Evolutionary conservation across 106 monocot species (phyloP), one percentile per base, ranked within the genome.

Genomic region (Narthecium ossifragum): DNA sequence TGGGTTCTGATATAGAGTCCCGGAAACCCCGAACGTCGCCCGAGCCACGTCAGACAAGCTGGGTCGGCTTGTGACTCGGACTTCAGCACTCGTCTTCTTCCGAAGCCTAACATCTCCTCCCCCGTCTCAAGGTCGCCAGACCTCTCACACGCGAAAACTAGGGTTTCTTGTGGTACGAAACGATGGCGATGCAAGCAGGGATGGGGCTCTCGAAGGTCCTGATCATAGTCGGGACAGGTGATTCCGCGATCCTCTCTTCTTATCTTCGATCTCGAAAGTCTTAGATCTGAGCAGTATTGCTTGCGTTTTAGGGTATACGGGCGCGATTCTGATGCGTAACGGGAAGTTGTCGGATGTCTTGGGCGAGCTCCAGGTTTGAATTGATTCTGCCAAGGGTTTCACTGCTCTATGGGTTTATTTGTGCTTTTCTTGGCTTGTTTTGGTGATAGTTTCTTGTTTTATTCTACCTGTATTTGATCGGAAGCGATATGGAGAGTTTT

Each of bases 171-270:
- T 3, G 9, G 11, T 18, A 34, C 28, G 14, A 7, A 34, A n/a
- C 52, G 50, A 90, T 86, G 85, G 74, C 85, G 69, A 64, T 69
- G 79, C 85, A 85, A 13, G 74, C 59, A 12, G 80, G 83, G 27
- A 72, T 90, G 63, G 89, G 93, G 8, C 80, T 94, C 43, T 75
- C 80, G 54, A 82, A 74, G 57, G 63, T 76, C 55, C 13, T 75
- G 13, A 3, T 94, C 60, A 43, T 86, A 23, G 32, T 81, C 46
- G 86, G 90, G 24, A 86, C 86, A 38, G 94, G 90, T 80, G 48
- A 74, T 61, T 31, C 0, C 1, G 1, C 12, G 9, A 41, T 10
- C 17, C 27, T 17, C 0, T 6, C 26, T 23, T n/a, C 18, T 1
- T 58, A 31, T 24, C 31, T 65, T 52, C 20, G 53, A 13, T 26